Base-by-base conservation (phyloP, 495 filamentous ascomycete species). In the Penicillium cataractarum region DNA sequence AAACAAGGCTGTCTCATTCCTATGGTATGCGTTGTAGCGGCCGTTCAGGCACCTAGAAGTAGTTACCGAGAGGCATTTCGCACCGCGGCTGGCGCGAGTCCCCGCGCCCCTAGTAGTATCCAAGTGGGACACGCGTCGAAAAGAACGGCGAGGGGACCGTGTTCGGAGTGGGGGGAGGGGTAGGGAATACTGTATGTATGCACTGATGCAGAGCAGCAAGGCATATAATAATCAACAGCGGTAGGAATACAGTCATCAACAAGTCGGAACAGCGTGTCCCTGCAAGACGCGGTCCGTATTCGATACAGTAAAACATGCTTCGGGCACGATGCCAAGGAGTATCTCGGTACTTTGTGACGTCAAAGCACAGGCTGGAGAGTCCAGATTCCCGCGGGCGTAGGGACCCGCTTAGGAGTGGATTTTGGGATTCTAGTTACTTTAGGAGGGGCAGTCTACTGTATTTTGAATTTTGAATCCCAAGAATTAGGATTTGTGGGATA, bases 261-360 rank as follows among this genome's bases (percentile, higher is more conserved):
- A n/a, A n/a, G n/a, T n/a, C n/a, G n/a, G 24, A 21, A 29, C 24
- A 50, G 24, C 24, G 13, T 24, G 42, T 46, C 17, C 42, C 42
- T 46, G 42, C 19, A 12, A 10, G 42, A 46, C 42, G 35, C 35
- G 35, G 35, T 17, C 35, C 2, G 35, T 39, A 39, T 39, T 39
- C 35, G 35, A 39, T 39, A 39, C 35, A n/a, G 15, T 48, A 26
- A n/a, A 15, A 24, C 44, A 22, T 21, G 49, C 49, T 52, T 52
- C 24, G 26, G 49, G 49, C 49, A 52, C 49, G 29, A 10, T 17
- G 58, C 33, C 33, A 24, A 37, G 17, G n/a, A n/a, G 58, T 54
- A 42, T 21, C 26, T 26, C 24, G 51, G 39, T 46, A 49, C 37
- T 24, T 24, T n/a, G 39, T 64, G 61, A 64, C 61, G 61, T 64